phyloP scores from a whole-genome alignment of 768 basidiomycete genomes.

The Favolaschia claudopus region DNA sequence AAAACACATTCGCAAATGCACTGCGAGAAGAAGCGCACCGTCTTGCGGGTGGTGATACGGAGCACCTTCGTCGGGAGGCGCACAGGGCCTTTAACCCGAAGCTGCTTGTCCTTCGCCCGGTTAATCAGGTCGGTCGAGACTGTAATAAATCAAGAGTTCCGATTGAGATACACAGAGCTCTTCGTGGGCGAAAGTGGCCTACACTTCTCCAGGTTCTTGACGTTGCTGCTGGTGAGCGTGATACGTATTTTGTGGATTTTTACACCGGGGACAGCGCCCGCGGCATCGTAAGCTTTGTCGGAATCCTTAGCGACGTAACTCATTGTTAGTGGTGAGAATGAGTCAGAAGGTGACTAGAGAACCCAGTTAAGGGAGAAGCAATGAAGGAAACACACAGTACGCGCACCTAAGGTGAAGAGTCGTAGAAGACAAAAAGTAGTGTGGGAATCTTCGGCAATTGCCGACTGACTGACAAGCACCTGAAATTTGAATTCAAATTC shows the following conservation, averaged over 20 bases:
- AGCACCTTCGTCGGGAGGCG: constrained; percentile 99
- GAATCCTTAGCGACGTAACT: constrained; percentile 99
- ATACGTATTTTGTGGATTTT: constrained; percentile 99
- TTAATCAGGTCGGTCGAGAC: constrained; percentile 97
- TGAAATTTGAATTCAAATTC: not conserved
- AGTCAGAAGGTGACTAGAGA: constrained; percentile 83
- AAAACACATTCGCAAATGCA: constrained; percentile 1
- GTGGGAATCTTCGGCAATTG: not conserved
- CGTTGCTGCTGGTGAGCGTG: constrained; percentile 97
- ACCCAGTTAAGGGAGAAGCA: not conserved
- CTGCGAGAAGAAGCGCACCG: constrained; percentile 59
- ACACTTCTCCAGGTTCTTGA: constrained; percentile 99
- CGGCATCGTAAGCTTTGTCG: constrained; percentile 98
- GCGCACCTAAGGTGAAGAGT: constrained; percentile 21
- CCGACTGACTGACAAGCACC: not conserved
- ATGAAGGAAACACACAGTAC: constrained; percentile 6
- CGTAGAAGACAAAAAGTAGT: constrained; percentile 11
- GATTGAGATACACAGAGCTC: not conserved
- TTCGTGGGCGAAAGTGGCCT: constrained; percentile 28
- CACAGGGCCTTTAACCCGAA: constrained; percentile 98
- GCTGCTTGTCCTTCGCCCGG: constrained; percentile 99
- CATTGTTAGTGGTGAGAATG: constrained; percentile 66
- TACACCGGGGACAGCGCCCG: constrained; percentile 85
- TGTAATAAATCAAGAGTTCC: too few relatives aligned
- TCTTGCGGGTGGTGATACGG: constrained; percentile 99